Evolutionary conservation across 2,329 filamentous ascomycete species (phyloP).

Genomic region (Fusarium transvaalense): DNA sequence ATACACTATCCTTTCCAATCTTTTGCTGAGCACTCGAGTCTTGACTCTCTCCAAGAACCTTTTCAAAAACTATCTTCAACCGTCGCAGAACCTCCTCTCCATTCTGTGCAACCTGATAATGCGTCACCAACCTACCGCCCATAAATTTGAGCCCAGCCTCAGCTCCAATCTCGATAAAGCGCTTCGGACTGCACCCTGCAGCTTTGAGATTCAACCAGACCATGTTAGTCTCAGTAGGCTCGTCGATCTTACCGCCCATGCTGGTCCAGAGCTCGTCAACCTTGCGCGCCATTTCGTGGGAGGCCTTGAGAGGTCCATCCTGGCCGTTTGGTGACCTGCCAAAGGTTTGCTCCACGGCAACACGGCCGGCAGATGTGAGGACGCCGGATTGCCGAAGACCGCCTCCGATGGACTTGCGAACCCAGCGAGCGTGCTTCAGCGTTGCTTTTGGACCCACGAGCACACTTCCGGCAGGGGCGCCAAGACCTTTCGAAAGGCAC

Average conservation of each 20-base stretch:
- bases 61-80: constrained; percentile 67
- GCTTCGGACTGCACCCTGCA: constrained; percentile 60
- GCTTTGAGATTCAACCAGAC: constrained; percentile 82
- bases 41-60: constrained; percentile 47
- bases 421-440: constrained; percentile 57
- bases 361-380: constrained; percentile 76
- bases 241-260: constrained; percentile 75
- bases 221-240: constrained; percentile 91
- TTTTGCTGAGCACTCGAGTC: constrained; percentile 21
- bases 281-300: constrained; percentile 72
- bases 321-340: constrained; percentile 53
- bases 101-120: constrained; percentile 72
- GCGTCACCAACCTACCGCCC: constrained; percentile 60
- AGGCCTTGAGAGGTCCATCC: constrained; percentile 69
- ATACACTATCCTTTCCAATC: constrained; percentile 48
- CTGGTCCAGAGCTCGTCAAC: constrained; percentile 78
- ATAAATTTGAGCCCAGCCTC: constrained; percentile 59
- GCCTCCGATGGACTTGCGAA: constrained; percentile 79
- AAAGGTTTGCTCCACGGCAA: constrained; percentile 70
- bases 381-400: constrained; percentile 80
- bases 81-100: constrained; percentile 69
- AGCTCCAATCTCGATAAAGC: constrained; percentile 56
- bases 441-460: constrained; percentile 66
- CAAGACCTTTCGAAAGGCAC: constrained; percentile 86
- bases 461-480: constrained; percentile 83